Conservation (phyloP, 208 protist genomes). For the Porcisia deanei region DNA sequence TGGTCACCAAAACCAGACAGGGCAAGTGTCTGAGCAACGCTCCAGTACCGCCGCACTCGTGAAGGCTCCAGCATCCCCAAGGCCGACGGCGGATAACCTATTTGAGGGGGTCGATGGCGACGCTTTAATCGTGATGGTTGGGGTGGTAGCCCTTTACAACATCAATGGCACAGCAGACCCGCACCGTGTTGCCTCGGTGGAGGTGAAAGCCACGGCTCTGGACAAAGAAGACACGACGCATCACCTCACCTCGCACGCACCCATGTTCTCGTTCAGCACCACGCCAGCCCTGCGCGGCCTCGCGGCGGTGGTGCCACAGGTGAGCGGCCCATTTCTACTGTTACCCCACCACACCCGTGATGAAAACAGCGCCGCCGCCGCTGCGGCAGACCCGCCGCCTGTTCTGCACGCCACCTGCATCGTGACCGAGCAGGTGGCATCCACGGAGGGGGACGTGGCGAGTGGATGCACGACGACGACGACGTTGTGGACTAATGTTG, state of each 20-base stretch:
- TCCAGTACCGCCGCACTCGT: neutral
- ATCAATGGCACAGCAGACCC: slow-evolving; percentile 21
- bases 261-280: slow-evolving; percentile 22
- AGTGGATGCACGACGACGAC: neutral
- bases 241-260: neutral
- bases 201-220: slow-evolving; percentile 1
- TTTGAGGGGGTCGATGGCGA: slow-evolving; percentile 41
- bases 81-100: slow-evolving; percentile 32
- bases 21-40: neutral
- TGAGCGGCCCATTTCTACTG: slow-evolving; percentile 33
- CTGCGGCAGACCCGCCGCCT: neutral
- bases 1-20: neutral
- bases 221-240: neutral
- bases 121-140: slow-evolving; percentile 27
- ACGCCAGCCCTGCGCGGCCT: slow-evolving; percentile 26
- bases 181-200: slow-evolving; percentile 20
- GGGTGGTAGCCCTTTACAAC: slow-evolving; percentile 28
- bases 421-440: slow-evolving; percentile 17
- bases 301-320: slow-evolving; percentile 34
- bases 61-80: slow-evolving; percentile 1
- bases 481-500: slow-evolving; percentile 26
- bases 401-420: slow-evolving; percentile 16
- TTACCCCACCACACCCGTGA: neutral
- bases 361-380: neutral
- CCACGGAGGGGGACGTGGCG: neutral